These are phyloP conservation scores for Coemansia sp. DNA, from an alignment of 192 early-diverging fungal species.

Conservation along the genomic window DNA sequence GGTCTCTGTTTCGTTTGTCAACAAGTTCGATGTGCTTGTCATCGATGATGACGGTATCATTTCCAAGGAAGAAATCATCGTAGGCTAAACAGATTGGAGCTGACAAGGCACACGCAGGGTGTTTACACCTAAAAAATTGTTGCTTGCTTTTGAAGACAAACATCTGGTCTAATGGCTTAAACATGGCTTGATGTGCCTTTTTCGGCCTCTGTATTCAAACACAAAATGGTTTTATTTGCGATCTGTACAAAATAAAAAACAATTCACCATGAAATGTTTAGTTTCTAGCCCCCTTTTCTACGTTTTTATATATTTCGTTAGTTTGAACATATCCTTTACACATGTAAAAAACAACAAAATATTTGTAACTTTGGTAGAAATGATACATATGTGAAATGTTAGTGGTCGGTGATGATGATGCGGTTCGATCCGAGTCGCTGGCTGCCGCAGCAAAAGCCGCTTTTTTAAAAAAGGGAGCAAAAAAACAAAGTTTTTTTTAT, in stretches of 20 bases:
- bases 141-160: too few relatives aligned
- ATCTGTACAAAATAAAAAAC: conserved; percentile 4
- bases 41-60: conserved; percentile 27
- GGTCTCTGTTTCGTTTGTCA: conserved; percentile 7
- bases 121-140: too few relatives aligned
- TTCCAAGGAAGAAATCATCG: conserved; percentile 15
- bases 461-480: too few relatives aligned
- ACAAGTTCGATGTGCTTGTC: conserved; percentile 15
- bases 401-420: too few relatives aligned
- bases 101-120: too few relatives aligned
- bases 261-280: background rate
- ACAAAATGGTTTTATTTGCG: background rate
- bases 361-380: background rate
- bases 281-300: background rate
- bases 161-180: too few relatives aligned
- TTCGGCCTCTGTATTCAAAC: too few relatives aligned
- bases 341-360: background rate
- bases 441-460: too few relatives aligned
- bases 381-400: too few relatives aligned
- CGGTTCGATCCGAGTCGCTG: too few relatives aligned
- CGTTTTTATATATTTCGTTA: background rate
- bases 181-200: too few relatives aligned
- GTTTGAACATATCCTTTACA: background rate
- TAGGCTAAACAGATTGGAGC: background rate
- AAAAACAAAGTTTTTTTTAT: too few relatives aligned